Evolutionary conservation across 495 filamentous ascomycete species (phyloP).

Genomic region (Astrothelium macrocarpum): DNA sequence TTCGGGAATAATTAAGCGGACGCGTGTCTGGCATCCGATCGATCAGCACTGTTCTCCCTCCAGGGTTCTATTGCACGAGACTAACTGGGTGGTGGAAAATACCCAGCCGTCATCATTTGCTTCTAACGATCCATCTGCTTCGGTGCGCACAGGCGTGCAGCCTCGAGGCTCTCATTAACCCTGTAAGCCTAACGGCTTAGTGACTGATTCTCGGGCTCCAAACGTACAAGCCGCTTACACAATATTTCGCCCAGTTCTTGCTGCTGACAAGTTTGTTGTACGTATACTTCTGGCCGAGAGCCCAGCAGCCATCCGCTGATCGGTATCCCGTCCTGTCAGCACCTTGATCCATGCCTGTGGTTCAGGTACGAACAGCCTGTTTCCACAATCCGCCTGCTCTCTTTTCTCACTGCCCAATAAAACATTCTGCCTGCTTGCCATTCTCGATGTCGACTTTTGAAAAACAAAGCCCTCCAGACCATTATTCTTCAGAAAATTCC

Average conservation of each 20-base stretch:
- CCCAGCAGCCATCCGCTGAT: conserved; percentile 5
- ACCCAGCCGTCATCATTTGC: background rate
- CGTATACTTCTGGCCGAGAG: conserved; percentile 2
- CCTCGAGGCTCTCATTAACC: background rate
- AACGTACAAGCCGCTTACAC: conserved; percentile 1
- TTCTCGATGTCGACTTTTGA: background rate
- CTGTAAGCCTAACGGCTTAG: background rate
- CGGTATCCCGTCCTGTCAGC: conserved; percentile 1
- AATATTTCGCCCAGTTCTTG: background rate
- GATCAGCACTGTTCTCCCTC: background rate
- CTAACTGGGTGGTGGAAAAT: conserved; percentile 4
- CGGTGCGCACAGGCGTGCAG: background rate
- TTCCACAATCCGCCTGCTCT: background rate
- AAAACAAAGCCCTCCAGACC: conserved; percentile 21
- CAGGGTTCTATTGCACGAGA: background rate
- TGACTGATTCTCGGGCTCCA: background rate
- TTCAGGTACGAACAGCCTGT: conserved; percentile 6
- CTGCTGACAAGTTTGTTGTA: background rate
- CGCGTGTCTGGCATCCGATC: background rate
- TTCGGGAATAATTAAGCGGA: conserved; percentile 6
- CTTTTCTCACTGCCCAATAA: background rate
- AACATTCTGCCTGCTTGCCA: background rate
- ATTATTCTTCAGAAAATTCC: conserved; percentile 28
- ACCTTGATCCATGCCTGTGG: conserved; percentile 1
- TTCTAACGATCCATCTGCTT: background rate